phyloP scores from a whole-genome alignment of 2,329 filamentous ascomycete species.

The Knufia fluminis region DNA sequence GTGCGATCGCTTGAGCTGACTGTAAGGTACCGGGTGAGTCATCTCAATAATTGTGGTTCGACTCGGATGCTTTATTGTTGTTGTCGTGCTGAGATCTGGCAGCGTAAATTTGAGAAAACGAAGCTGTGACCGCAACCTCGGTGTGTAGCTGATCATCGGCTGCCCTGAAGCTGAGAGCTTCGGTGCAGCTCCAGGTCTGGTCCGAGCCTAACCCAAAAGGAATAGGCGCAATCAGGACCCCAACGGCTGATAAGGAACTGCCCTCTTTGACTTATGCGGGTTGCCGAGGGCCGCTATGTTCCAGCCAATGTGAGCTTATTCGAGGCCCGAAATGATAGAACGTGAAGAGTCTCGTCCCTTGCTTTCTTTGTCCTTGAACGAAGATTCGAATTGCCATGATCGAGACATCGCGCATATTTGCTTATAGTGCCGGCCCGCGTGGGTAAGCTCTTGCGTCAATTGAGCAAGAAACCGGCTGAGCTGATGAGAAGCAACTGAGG shows the following conservation, averaged over 20 bases:
- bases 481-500: not conserved
- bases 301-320: too few species aligned
- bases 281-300: too few species aligned
- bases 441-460: too few species aligned
- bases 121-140: slow-evolving; percentile 7
- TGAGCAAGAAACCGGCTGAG: too few species aligned
- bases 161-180: not conserved
- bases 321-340: too few species aligned
- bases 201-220: not conserved
- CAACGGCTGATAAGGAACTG: not conserved
- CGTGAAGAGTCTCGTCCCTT: too few species aligned
- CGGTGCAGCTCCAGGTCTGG: not conserved
- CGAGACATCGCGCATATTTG: too few species aligned
- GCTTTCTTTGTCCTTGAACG: too few species aligned
- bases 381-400: too few species aligned
- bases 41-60: slow-evolving; percentile 15
- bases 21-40: slow-evolving; percentile 8
- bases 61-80: slow-evolving; percentile 15
- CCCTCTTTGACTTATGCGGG: not conserved
- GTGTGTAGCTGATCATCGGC: slow-evolving; percentile 1
- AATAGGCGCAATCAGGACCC: not conserved
- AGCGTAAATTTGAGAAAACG: slow-evolving; percentile 23
- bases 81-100: slow-evolving; percentile 21
- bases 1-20: not conserved
- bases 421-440: too few species aligned